Conservation (phyloP, 192 early-diverging fungal genomes). For the Chytriomyces sp. region DNA sequence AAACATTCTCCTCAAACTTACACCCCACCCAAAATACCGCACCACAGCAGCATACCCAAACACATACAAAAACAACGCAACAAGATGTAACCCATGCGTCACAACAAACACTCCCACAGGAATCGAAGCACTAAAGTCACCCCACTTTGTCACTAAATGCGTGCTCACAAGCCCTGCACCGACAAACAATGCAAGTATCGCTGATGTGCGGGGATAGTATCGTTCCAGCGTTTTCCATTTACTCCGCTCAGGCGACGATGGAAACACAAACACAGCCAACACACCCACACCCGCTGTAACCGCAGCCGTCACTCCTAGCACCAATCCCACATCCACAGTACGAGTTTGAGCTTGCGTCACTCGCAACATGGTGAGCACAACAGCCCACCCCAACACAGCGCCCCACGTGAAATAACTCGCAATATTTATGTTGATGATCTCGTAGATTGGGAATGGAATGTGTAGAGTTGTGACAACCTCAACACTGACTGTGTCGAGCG, state of each 20-base stretch:
- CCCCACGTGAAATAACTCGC: background rate
- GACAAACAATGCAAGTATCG: background rate
- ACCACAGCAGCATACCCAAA: slow-evolving; percentile 7
- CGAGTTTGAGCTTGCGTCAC: background rate
- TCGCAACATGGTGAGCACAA: background rate
- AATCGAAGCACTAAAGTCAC: too few species aligned
- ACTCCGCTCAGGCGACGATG: background rate
- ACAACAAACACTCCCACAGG: background rate
- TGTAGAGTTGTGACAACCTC: background rate
- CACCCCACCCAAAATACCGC: slow-evolving; percentile 2
- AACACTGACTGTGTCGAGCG: background rate
- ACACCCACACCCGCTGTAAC: background rate
- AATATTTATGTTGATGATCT: background rate
- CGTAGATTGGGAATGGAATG: slow-evolving; percentile 4
- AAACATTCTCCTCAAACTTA: background rate
- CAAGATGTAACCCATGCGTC: background rate
- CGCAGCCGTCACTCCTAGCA: background rate
- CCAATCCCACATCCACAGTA: background rate
- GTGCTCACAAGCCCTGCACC: background rate
- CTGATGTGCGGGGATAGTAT: too few species aligned
- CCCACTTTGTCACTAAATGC: background rate
- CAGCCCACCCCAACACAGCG: background rate
- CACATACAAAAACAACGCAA: background rate
- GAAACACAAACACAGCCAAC: background rate
- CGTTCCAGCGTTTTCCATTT: background rate